These are phyloP conservation scores for Suillus luteus DNA, from an alignment of 768 basidiomycete species.

Conservation along the genomic window DNA sequence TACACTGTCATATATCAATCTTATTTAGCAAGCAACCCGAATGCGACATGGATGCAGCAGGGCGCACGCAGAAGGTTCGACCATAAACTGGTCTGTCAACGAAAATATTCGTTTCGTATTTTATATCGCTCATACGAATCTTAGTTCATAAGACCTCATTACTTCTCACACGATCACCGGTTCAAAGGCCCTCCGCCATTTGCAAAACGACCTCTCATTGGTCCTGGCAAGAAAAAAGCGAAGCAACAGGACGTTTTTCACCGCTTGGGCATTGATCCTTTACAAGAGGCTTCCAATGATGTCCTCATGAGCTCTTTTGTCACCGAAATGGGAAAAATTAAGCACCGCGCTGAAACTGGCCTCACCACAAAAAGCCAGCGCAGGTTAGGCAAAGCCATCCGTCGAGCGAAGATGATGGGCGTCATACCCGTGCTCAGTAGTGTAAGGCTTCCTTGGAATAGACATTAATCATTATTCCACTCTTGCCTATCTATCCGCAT, in stretches of 20 bases:
- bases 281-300: slow-evolving; percentile 66
- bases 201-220: slow-evolving; percentile 45
- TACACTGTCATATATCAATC: no score
- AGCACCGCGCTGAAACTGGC: slow-evolving; percentile 62
- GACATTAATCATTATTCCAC: neutral
- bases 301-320: slow-evolving; percentile 58
- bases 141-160: slow-evolving; percentile 51
- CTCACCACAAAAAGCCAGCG: slow-evolving; percentile 82
- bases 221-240: slow-evolving; percentile 57
- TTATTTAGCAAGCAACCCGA: slow-evolving; percentile 13
- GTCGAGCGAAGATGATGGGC: slow-evolving; percentile 91
- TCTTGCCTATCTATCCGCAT: neutral
- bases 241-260: slow-evolving; percentile 66
- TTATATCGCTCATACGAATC: neutral
- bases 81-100: slow-evolving; percentile 23
- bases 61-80: slow-evolving; percentile 32
- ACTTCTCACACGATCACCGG: slow-evolving; percentile 44
- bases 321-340: slow-evolving; percentile 81
- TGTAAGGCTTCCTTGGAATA: slow-evolving; percentile 23
- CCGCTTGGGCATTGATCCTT: slow-evolving; percentile 71
- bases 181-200: slow-evolving; percentile 24
- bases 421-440: slow-evolving; percentile 58
- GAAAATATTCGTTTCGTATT: neutral
- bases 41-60: slow-evolving; percentile 23
- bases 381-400: slow-evolving; percentile 79